Conservation (phyloP, 2,329 filamentous ascomycete genomes). For the Fonsecaea monophora region DNA sequence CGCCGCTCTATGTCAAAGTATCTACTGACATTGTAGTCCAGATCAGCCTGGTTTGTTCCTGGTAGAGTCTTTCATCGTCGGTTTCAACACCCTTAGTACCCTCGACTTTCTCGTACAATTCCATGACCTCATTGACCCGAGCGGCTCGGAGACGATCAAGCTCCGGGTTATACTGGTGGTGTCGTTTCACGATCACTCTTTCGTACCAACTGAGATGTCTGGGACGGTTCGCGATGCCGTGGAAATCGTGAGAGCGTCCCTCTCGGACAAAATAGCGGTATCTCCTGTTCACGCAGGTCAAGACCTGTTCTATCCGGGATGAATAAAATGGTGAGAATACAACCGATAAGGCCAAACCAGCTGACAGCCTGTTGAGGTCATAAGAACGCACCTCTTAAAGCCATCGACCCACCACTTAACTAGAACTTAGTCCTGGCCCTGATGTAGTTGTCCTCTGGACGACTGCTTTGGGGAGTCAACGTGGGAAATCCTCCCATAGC, state of each 20-base stretch:
- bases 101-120: slow-evolving; percentile 16
- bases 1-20: slow-evolving; percentile 24
- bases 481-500: neutral
- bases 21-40: slow-evolving; percentile 20
- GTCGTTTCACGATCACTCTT: slow-evolving; percentile 7
- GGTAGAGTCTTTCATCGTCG: slow-evolving; percentile 21
- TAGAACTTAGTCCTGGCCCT: slow-evolving; percentile 58
- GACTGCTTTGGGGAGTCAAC: neutral
- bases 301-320: slow-evolving; percentile 75
- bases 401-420: neutral
- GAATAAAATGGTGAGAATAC: slow-evolving; percentile 81
- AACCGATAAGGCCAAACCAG: slow-evolving; percentile 90
- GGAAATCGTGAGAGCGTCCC: slow-evolving; percentile 16
- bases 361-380: slow-evolving; percentile 86
- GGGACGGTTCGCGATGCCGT: slow-evolving; percentile 17
- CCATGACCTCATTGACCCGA: neutral
- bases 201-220: slow-evolving; percentile 16
- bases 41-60: slow-evolving; percentile 8
- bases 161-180: slow-evolving; percentile 14
- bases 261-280: slow-evolving; percentile 16
- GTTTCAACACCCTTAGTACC: slow-evolving; percentile 16
- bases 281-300: slow-evolving; percentile 21
- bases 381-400: slow-evolving; percentile 57
- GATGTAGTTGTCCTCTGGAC: slow-evolving; percentile 75
- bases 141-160: slow-evolving; percentile 3